phyloP scores from a whole-genome alignment of 352 stramenopile species.

The Globisporangium nagaii region DNA sequence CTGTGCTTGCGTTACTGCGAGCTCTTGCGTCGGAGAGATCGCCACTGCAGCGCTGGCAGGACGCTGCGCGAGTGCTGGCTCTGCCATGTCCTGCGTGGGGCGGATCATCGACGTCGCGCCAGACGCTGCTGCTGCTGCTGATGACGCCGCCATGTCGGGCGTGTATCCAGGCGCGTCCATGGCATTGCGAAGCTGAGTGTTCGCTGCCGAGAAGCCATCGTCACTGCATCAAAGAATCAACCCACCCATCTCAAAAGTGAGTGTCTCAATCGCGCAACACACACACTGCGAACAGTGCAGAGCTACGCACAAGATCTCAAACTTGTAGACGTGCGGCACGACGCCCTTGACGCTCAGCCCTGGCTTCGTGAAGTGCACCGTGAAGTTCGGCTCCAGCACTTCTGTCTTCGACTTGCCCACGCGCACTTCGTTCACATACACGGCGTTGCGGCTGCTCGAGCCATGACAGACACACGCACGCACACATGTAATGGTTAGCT shows the following conservation, averaged over 20 bases:
- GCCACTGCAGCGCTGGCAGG: neutral
- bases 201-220: neutral
- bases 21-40: neutral
- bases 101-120: neutral
- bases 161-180: neutral
- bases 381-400: slow-evolving; percentile 32
- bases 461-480: neutral
- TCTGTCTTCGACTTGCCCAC: slow-evolving; percentile 35
- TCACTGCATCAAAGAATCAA: neutral
- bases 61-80: neutral
- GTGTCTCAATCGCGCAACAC: too few relatives aligned
- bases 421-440: slow-evolving; percentile 62
- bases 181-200: slow-evolving; percentile 3
- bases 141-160: neutral
- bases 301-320: slow-evolving; percentile 55
- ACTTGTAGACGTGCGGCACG: slow-evolving; percentile 48
- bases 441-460: slow-evolving; percentile 46
- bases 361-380: slow-evolving; percentile 69
- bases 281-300: neutral
- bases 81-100: neutral
- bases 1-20: neutral
- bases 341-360: slow-evolving; percentile 22
- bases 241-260: neutral
- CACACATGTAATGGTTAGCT: neutral
- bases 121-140: neutral